Conservation (phyloP, 352 stramenopile species). For the Pythium dissotocum region DNA sequence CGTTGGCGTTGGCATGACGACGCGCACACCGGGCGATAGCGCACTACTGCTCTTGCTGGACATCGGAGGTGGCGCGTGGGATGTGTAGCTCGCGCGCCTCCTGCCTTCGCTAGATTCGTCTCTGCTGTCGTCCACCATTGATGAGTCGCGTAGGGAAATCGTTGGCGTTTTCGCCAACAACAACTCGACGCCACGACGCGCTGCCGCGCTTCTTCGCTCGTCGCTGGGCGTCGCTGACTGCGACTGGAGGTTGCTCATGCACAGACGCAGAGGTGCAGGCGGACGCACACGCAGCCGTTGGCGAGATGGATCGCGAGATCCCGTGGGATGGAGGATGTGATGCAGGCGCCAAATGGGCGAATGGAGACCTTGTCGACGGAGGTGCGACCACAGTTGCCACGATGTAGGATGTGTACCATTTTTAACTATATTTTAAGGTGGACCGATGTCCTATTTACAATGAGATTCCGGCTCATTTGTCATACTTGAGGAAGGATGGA, state of each 20-base stretch:
- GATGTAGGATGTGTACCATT: not conserved
- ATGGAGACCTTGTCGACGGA: not conserved
- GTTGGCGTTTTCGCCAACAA: not conserved
- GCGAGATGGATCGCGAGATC: not conserved
- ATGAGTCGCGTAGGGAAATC: not conserved
- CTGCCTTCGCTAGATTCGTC: not conserved
- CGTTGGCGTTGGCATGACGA: conserved; percentile 1
- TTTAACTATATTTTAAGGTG: conserved; percentile 1
- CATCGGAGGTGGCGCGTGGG: not conserved
- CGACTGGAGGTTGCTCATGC: not conserved
- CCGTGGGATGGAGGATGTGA: not conserved
- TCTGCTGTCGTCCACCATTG: not conserved
- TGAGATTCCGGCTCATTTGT: not conserved
- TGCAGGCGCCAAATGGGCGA: conserved; percentile 6
- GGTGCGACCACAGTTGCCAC: not conserved
- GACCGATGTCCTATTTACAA: not conserved
- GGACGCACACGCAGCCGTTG: not conserved
- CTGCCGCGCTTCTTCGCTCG: not conserved
- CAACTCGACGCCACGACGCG: not conserved
- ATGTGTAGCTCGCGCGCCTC: not conserved
- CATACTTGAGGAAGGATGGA: not conserved
- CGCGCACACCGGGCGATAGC: not conserved
- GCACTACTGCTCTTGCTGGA: not conserved
- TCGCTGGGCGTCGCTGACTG: not conserved
- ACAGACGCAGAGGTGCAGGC: not conserved